These are phyloP conservation scores for Alisma plantagoaquatica DNA, from an alignment of 106 monocot genomes.

Conservation along the genomic window DNA sequence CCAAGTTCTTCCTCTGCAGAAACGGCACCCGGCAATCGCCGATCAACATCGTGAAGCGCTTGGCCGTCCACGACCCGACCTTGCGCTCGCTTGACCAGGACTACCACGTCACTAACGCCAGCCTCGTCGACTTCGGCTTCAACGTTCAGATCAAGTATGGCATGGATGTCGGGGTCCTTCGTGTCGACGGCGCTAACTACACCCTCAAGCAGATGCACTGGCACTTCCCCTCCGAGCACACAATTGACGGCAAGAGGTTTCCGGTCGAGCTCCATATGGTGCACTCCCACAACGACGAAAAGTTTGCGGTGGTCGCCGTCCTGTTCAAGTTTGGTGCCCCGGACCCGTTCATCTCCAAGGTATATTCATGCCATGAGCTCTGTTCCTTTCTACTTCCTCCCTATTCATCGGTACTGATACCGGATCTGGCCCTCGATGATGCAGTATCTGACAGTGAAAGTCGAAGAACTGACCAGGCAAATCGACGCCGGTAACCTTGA, in stretches of 20 bases:
- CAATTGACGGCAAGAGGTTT: conserved; percentile 15
- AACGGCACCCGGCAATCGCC: conserved; percentile 9
- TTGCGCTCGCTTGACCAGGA: conserved; percentile 16
- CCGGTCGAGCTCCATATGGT: conserved; percentile 53
- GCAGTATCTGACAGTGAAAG: not conserved
- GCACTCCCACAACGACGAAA: conserved; percentile 24
- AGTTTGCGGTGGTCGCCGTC: conserved; percentile 29
- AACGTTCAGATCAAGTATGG: conserved; percentile 44
- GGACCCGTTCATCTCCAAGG: conserved; percentile 12
- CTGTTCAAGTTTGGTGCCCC: conserved; percentile 31
- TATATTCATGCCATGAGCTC: no score
- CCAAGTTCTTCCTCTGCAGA: not conserved
- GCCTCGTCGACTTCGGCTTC: conserved; percentile 43
- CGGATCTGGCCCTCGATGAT: not conserved
- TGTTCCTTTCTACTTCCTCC: no score
- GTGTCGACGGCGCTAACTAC: no score
- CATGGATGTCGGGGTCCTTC: no score
- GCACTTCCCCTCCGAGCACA: no score
- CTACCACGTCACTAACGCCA: conserved; percentile 29
- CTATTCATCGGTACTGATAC: no score
- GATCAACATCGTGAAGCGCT: conserved; percentile 19
- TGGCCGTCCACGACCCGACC: not conserved
- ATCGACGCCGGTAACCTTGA: conserved; percentile 9
- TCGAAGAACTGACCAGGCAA: conserved; percentile 15
- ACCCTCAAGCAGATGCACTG: no score